A percentile compares a stretch with the other conserved stretches of the same genome.
These are phyloP conservation scores for Penicillium herquei DNA, from an alignment of 495 filamentous ascomycete species.

Conservation along the genomic window DNA sequence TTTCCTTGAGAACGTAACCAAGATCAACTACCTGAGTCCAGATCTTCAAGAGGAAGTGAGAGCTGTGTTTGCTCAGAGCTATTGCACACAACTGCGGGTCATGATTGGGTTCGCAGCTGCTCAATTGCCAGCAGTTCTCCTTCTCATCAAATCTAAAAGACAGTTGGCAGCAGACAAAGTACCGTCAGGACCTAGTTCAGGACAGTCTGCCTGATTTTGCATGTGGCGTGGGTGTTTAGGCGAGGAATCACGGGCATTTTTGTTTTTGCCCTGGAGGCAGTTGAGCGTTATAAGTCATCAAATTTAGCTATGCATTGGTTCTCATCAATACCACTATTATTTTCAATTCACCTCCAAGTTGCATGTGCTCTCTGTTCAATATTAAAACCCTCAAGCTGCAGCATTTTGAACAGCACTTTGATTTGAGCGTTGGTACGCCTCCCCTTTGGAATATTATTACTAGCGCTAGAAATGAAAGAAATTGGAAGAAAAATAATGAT, in stretches of 20 bases:
- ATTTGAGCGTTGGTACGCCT: no score
- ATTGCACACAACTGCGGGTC: constrained; percentile 23
- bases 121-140: constrained; percentile 20
- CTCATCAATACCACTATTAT: no score
- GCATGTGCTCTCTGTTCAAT: no score
- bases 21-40: constrained; percentile 9
- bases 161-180: constrained; percentile 17
- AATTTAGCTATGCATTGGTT: no score
- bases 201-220: neutral
- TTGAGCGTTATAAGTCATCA: no score
- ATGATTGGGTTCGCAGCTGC: constrained; percentile 35
- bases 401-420: no score
- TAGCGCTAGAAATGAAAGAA: no score
- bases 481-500: no score
- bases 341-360: no score
- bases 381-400: no score
- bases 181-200: neutral
- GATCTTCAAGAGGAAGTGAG: constrained; percentile 16
- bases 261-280: no score
- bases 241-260: neutral
- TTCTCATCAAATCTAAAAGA: constrained; percentile 18
- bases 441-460: no score
- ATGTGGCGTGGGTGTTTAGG: neutral
- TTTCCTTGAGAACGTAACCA: constrained; percentile 23
- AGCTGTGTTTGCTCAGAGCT: constrained; percentile 20